phyloP scores from a whole-genome alignment of 495 filamentous ascomycete genomes.

The Aspergillus nidulans region DNA sequence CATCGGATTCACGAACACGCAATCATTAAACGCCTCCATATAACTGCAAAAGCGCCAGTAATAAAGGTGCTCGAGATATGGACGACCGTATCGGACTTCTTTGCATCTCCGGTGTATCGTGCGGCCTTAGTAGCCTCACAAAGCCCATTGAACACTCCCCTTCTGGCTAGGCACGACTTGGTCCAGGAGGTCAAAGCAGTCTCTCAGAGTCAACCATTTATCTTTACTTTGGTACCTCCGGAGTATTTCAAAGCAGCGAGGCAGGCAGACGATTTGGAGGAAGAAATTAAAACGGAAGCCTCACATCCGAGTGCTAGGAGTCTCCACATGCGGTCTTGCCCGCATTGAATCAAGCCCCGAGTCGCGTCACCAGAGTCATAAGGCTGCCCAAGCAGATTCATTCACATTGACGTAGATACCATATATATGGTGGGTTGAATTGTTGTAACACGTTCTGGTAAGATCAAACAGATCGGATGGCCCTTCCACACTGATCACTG shows the following conservation, averaged over 20 bases:
- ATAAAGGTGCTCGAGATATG: background rate
- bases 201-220: background rate
- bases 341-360: background rate
- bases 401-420: too few species aligned
- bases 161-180: background rate
- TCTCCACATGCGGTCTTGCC: constrained; percentile 2
- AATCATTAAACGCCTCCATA: background rate
- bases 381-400: background rate
- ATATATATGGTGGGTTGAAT: too few species aligned
- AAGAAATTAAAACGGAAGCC: constrained; percentile 3
- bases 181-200: background rate
- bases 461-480: background rate
- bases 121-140: background rate
- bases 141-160: background rate
- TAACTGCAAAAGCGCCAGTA: background rate
- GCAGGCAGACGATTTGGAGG: background rate
- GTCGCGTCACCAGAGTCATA: background rate
- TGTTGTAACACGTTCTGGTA: too few species aligned
- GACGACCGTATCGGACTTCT: constrained; percentile 8
- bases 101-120: constrained; percentile 7
- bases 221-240: background rate
- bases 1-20: background rate
- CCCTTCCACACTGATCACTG: background rate
- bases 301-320: constrained; percentile 3
- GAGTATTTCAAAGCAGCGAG: background rate